Evolutionary conservation across 2,329 filamentous ascomycete genomes (phyloP).

Genomic region (Epichloe gansuensis): DNA sequence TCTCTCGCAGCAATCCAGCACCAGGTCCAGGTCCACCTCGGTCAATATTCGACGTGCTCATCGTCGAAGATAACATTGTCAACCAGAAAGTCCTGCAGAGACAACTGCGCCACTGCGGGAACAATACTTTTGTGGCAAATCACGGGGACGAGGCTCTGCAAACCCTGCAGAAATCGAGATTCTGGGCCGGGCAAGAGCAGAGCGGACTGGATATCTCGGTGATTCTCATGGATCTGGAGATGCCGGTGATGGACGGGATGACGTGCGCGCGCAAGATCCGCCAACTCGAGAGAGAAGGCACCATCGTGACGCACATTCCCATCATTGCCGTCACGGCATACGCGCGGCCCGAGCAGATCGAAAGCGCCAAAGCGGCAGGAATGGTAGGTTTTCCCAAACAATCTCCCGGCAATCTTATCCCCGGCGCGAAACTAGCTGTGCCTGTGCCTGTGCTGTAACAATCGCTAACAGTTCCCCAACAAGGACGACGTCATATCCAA

Average conservation of each 20-base stretch:
- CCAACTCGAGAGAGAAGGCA: slow-evolving; percentile 50
- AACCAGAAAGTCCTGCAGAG: slow-evolving; percentile 53
- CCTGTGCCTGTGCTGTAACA: too few relatives aligned
- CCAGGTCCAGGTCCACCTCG: slow-evolving; percentile 12
- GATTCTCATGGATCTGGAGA: slow-evolving; percentile 71
- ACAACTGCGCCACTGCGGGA: slow-evolving; percentile 48
- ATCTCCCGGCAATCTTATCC: too few relatives aligned
- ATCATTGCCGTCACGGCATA: slow-evolving; percentile 80
- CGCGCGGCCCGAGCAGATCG: slow-evolving; percentile 61
- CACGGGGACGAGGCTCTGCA: slow-evolving; percentile 53
- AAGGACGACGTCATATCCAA: slow-evolving; percentile 68
- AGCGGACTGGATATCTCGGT: slow-evolving; percentile 46
- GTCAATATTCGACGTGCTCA: slow-evolving; percentile 41
- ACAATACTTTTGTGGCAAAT: slow-evolving; percentile 50
- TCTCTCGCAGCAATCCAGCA: slow-evolving; percentile 1
- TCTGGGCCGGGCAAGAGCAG: slow-evolving; percentile 38
- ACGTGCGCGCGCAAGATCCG: slow-evolving; percentile 60
- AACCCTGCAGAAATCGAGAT: slow-evolving; percentile 41
- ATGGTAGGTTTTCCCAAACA: slow-evolving; percentile 42
- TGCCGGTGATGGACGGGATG: slow-evolving; percentile 75
- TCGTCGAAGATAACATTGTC: slow-evolving; percentile 57
- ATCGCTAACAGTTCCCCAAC: not conserved
- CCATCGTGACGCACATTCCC: slow-evolving; percentile 53
- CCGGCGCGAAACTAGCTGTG: not conserved
- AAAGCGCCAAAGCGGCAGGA: slow-evolving; percentile 56